Conservation (phyloP, 495 filamentous ascomycete species). For the Neurospora sp. region DNA sequence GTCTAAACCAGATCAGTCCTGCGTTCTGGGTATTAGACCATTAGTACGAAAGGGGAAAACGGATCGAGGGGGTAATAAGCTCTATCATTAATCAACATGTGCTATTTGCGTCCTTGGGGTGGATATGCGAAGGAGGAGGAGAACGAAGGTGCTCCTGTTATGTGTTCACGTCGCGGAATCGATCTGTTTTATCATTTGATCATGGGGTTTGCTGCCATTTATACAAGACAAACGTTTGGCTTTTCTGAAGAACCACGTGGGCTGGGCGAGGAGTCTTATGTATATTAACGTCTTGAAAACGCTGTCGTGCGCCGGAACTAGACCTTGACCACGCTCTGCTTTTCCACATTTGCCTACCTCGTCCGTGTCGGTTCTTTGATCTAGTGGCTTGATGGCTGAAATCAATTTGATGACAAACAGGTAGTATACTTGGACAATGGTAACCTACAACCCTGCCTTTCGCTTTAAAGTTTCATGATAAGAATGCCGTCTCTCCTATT, state of each 20-base stretch:
- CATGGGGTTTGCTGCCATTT: background rate
- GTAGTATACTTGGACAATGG: background rate
- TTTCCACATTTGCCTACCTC: background rate
- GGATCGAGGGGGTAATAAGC: background rate
- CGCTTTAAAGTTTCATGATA: background rate
- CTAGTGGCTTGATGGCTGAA: background rate
- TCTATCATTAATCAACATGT: background rate
- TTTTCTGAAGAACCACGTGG: background rate
- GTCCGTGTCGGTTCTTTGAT: background rate
- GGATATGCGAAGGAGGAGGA: background rate
- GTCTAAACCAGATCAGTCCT: constrained; percentile 20
- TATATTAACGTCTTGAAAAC: constrained; percentile 10
- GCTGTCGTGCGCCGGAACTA: background rate
- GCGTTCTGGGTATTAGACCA: background rate
- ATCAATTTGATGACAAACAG: background rate
- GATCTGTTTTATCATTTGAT: background rate
- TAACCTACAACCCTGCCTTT: background rate
- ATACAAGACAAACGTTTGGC: background rate
- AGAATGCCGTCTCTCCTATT: background rate
- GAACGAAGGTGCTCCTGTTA: background rate
- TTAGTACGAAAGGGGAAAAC: background rate
- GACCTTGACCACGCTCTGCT: background rate
- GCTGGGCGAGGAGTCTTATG: constrained; percentile 18
- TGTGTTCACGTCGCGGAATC: background rate
- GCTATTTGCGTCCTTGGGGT: background rate